These are phyloP conservation scores for Bruguiera hainesii DNA, from an alignment of 441 rosid genomes.

Conservation along the genomic window DNA sequence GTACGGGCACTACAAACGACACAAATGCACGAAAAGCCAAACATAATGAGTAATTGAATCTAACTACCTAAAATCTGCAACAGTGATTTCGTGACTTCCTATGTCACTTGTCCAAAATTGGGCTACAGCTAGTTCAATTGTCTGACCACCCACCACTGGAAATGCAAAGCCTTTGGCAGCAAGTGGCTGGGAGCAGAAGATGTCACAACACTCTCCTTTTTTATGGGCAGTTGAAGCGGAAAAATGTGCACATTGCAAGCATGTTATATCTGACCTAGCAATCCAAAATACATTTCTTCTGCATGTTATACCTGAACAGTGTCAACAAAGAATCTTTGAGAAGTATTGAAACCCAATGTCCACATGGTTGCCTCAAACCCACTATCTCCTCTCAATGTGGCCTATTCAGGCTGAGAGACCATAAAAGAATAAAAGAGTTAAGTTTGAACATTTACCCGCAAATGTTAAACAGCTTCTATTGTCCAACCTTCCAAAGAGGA, in stretches of 20 bases:
- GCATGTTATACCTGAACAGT: conserved; percentile 68
- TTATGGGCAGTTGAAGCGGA: conserved; percentile 83
- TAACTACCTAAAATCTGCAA: conserved; percentile 84
- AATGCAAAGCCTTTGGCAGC: conserved; percentile 71
- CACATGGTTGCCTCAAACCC: conserved; percentile 97
- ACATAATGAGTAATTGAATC: not conserved
- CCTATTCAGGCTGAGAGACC: conserved; percentile 44
- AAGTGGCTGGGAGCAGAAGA: conserved; percentile 57
- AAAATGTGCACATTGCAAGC: conserved; percentile 58
- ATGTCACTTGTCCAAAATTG: conserved; percentile 99
- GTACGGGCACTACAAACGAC: not conserved
- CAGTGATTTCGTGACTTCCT: conserved; percentile 78
- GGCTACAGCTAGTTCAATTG: conserved; percentile 92
- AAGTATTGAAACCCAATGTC: conserved; percentile 81
- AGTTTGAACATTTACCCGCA: conserved; percentile 3
- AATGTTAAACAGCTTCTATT: not conserved
- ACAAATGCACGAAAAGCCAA: not conserved
- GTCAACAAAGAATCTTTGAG: conserved; percentile 73
- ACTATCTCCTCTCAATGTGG: conserved; percentile 78
- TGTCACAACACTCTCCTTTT: conserved; percentile 73
- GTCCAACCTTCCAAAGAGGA: not conserved
- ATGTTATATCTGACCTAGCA: conserved; percentile 30
- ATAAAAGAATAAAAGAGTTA: conserved; percentile 13
- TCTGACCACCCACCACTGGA: conserved; percentile 79
- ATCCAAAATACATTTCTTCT: conserved; percentile 15